Conservation (phyloP, 345 rosid species). For the Hibiscus trionum region DNA sequence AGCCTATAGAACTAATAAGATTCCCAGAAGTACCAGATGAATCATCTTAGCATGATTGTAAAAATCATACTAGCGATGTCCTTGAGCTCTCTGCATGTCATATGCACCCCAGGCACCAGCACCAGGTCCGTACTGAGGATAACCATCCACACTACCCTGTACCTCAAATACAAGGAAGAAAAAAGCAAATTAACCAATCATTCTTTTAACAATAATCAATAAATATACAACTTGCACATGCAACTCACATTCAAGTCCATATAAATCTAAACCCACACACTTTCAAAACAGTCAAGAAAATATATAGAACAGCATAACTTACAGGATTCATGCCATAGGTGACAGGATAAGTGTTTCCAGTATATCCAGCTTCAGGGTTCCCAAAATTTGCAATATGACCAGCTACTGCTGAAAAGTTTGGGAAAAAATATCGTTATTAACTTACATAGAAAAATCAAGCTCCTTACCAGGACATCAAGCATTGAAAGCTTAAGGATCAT, state of each 20-base stretch:
- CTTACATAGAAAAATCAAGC: neutral
- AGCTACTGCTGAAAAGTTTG: slow-evolving; percentile 33
- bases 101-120: slow-evolving; percentile 64
- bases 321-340: slow-evolving; percentile 76
- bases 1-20: slow-evolving; percentile 23
- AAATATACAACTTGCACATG: neutral
- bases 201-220: neutral
- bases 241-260: neutral
- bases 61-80: slow-evolving; percentile 49
- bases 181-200: neutral
- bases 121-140: slow-evolving; percentile 65
- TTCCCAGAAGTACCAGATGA: slow-evolving; percentile 33
- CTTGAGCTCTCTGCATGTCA: slow-evolving; percentile 63
- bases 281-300: neutral
- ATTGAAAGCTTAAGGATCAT: neutral
- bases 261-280: slow-evolving; percentile 1
- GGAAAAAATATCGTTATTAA: neutral
- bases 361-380: slow-evolving; percentile 62
- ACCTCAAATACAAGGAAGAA: slow-evolving; percentile 27
- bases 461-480: neutral
- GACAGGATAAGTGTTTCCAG: slow-evolving; percentile 53
- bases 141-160: slow-evolving; percentile 57
- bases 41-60: slow-evolving; percentile 22
- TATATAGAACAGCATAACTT: slow-evolving; percentile 27
- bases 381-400: slow-evolving; percentile 49